These are phyloP conservation scores for Urochloa ruziziensis DNA, from an alignment of 176 grass and related monocot genomes.

Conservation along the genomic window DNA sequence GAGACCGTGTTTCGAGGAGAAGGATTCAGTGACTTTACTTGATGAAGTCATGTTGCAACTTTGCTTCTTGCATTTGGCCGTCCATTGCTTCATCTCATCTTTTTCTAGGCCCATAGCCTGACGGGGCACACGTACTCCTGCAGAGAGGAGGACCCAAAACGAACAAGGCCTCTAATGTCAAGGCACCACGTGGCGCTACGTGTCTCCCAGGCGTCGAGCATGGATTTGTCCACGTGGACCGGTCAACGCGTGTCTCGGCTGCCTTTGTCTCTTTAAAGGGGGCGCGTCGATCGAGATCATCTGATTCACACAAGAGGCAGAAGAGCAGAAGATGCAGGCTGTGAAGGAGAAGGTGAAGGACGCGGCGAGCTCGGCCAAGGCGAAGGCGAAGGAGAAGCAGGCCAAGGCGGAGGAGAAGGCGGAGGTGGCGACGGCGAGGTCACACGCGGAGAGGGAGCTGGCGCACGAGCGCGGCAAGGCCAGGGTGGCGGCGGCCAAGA, in stretches of 20 bases:
- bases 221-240: not conserved
- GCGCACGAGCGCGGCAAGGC: conserved; percentile 58
- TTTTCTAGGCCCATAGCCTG: too few species aligned
- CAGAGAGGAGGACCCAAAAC: too few species aligned
- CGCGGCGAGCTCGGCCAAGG: conserved; percentile 40
- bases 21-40: too few species aligned
- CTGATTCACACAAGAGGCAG: too few species aligned
- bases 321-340: conserved; percentile 13
- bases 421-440: conserved; percentile 42
- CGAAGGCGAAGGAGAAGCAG: conserved; percentile 44
- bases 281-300: not conserved
- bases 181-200: not conserved
- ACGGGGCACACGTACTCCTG: too few species aligned
- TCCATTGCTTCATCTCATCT: too few species aligned
- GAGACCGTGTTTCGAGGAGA: too few species aligned
- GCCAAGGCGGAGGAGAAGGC: conserved; percentile 50
- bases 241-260: not conserved
- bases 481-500: conserved; percentile 56
- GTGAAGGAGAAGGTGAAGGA: conserved; percentile 58
- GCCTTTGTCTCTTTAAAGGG: not conserved
- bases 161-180: too few species aligned
- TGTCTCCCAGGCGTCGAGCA: not conserved
- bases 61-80: too few species aligned
- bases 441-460: conserved; percentile 39
- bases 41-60: too few species aligned